Base-by-base conservation (phyloP, 108 stramenopile genomes). In the Poteriospumella lacustris region DNA sequence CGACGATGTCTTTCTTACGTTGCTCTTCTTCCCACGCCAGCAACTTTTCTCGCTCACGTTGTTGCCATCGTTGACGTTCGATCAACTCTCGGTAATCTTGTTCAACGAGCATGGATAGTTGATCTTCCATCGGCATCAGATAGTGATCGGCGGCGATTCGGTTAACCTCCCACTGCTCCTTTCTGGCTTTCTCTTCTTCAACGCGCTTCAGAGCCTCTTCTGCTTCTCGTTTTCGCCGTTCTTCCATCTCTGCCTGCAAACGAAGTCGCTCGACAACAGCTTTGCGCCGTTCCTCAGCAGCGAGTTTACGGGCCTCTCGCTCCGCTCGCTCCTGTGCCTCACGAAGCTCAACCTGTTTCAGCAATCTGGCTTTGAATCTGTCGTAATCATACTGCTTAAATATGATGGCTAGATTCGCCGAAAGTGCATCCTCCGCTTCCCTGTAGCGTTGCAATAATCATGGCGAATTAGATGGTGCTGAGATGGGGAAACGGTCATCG, bases 1-100 rank as follows among this genome's bases (percentile, higher is more conserved):
- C 70, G 26, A 56, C 5, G 5, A 33, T 3, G 41, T 73, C 70
- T 73, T 73, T 73, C 47, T 26, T n/a, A 5, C 42, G 36, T 42
- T 73, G 70, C 41, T 73, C 70, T 52, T 38, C 42, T 31, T 73
- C 70, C 70, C 70, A 73, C 36, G 38, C 70, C 5, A 56, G 9
- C 24, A 73, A 38, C 33, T 56, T 44, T 19, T 29, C n/a, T 3
- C 26, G 15, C 41, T 73, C 70, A 33, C 47, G 43, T 73, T 56
- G 24, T 19, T 56, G 38, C 70, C 70, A 73, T 12, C 5, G 15
- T 73, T 42, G 26, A 3, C 41, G 36, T 56, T 73, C 70, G 9
- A 73, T 12, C 36, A 29, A 26, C 42, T 73, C 70, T 9, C 47
- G 43, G 42, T 12, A 73, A 44, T 52, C 47, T 73, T 73, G 70